Conservation (phyloP, 2,329 filamentous ascomycete species). For the Verticillium dahliae region DNA sequence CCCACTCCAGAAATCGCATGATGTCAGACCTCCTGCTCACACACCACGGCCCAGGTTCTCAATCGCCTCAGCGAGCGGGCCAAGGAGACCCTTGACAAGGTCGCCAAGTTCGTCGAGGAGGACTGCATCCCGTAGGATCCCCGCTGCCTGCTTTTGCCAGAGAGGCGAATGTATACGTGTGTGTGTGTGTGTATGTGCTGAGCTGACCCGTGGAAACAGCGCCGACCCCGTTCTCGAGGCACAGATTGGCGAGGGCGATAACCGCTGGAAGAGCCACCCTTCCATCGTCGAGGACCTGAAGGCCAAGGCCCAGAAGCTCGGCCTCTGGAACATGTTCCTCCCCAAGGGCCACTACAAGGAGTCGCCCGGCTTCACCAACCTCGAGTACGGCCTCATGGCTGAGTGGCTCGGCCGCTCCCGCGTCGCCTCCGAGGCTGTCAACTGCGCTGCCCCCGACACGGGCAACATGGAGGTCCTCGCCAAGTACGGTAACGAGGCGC, state of each 20-base stretch:
- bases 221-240: constrained; percentile 76
- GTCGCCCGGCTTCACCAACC: constrained; percentile 87
- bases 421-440: constrained; percentile 78
- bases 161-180: not conserved
- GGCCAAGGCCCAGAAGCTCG: constrained; percentile 70
- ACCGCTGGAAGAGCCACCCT: constrained; percentile 77
- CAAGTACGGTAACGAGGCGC: constrained; percentile 79
- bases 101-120: constrained; percentile 95
- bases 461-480: constrained; percentile 95
- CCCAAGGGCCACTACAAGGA: constrained; percentile 93
- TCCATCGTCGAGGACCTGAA: constrained; percentile 84
- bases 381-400: constrained; percentile 97
- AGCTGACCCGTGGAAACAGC: constrained; percentile 24
- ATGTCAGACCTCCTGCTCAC: constrained; percentile 3
- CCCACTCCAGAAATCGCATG: constrained; percentile 4
- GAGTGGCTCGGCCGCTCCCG: constrained; percentile 87
- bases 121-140: constrained; percentile 73
- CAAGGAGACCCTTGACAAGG: constrained; percentile 75
- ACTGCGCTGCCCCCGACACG: constrained; percentile 86
- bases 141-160: not conserved
- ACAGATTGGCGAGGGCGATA: constrained; percentile 68
- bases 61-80: constrained; percentile 74
- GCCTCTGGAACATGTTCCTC: constrained; percentile 98
- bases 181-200: not conserved
- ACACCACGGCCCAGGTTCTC: constrained; percentile 27